These are phyloP conservation scores for Fusarium sp. DNA, from an alignment of 2,329 filamentous ascomycete genomes.

Conservation along the genomic window DNA sequence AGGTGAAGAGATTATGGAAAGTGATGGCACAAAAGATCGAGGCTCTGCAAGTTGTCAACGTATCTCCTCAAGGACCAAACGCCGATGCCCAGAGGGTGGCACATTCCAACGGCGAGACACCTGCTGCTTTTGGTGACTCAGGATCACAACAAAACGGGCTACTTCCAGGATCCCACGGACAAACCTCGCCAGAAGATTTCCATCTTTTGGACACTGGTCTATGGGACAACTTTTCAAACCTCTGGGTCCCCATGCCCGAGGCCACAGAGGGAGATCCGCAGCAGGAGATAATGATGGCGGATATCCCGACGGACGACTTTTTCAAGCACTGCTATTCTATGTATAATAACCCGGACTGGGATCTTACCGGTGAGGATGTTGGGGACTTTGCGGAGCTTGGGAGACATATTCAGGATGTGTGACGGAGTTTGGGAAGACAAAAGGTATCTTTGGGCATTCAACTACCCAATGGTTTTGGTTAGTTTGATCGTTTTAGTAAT, in stretches of 20 bases:
- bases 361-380: constrained; percentile 48
- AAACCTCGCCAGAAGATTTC: constrained; percentile 41
- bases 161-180: constrained; percentile 8
- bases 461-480: constrained; percentile 9
- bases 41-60: constrained; percentile 44
- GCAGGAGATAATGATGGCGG: constrained; percentile 45
- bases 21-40: constrained; percentile 47
- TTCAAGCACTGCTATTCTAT: constrained; percentile 49
- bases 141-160: constrained; percentile 12
- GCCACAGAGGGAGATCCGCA: constrained; percentile 30
- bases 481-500: background rate
- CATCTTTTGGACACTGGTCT: constrained; percentile 46
- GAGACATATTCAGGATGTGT: constrained; percentile 47
- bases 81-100: constrained; percentile 16
- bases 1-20: constrained; percentile 46
- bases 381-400: constrained; percentile 48
- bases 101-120: constrained; percentile 20
- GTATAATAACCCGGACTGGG: constrained; percentile 49
- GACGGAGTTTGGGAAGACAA: constrained; percentile 20
- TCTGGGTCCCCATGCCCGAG: constrained; percentile 44
- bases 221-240: constrained; percentile 48
- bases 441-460: constrained; percentile 23
- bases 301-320: constrained; percentile 45
- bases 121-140: constrained; percentile 9
- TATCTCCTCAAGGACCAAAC: constrained; percentile 33